phyloP scores from a whole-genome alignment of 78 protist species.

The Dictyostelium capitatum region DNA sequence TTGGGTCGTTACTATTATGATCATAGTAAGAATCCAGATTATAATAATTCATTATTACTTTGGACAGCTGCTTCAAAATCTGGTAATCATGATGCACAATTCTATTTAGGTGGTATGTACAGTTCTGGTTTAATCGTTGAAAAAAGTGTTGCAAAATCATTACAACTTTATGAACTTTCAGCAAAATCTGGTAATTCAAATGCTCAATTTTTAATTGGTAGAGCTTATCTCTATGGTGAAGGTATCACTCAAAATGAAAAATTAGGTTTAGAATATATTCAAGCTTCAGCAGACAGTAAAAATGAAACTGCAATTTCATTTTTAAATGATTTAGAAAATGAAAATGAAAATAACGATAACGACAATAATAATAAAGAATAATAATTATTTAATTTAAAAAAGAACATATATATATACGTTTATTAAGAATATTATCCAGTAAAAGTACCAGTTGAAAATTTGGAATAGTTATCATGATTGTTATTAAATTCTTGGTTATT shows the following conservation, averaged over 20 bases:
- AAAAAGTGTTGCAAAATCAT: not conserved
- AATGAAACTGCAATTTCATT: not conserved
- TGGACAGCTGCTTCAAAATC: constrained; percentile 10
- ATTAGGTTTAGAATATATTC: not conserved
- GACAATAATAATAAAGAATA: not conserved
- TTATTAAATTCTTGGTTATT: not conserved
- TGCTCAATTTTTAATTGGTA: constrained; percentile 38
- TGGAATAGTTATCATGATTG: not conserved
- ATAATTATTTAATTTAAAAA: not conserved
- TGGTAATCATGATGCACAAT: constrained; percentile 11
- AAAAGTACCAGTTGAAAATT: constrained; percentile 29
- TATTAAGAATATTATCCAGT: not conserved
- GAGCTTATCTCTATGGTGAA: not conserved
- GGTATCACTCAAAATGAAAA: constrained; percentile 7
- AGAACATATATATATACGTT: not conserved
- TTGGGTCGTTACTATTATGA: constrained; percentile 48
- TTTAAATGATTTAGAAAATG: not conserved
- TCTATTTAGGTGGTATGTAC: constrained; percentile 55
- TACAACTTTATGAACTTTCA: constrained; percentile 15
- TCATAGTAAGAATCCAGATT: constrained; percentile 46
- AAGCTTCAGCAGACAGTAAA: not conserved
- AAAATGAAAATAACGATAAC: not conserved
- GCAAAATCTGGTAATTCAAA: constrained; percentile 21
- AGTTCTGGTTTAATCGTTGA: constrained; percentile 32
- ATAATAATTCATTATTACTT: not conserved